Evolutionary conservation across 768 basidiomycete species (phyloP), one percentile per base, ranked within the genome.

Genomic region (Piloderma croceum): DNA sequence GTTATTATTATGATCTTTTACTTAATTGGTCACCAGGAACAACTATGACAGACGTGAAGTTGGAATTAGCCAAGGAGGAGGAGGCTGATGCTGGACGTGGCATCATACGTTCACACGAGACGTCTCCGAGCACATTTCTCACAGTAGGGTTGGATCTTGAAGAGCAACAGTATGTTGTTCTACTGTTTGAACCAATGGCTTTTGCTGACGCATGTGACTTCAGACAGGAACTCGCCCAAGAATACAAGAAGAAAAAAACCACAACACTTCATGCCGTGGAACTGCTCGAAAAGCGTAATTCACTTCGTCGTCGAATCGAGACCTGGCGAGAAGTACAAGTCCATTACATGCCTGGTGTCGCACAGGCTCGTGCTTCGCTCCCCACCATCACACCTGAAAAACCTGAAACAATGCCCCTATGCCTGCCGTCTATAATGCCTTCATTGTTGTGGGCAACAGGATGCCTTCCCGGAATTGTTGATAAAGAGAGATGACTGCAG

Each of bases 391-490:
- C 5, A 18, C 2, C 31, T 34, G 0, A n/a, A 27, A 31, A 41
- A 6, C 49, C 53, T 3, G 55, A 59, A 21, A 18, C 24, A 4
- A 43, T 43, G 12, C 34, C 17, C 6, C 41, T 59, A 2, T 41
- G 47, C 18, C 45, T 59, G 4, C 57, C 59, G 1, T 57, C 56
- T n/a, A n/a, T n/a, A 4, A 38, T 48, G 1, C 45, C 58, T 11
- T 3, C 37, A 4, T 1, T 15, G 6, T 19, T 21, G 1, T n/a
- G 34, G 17, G 20, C 34, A 4, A 15, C 21, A 2, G 9, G 9
- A 9, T 58, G 56, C 27, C 7, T 41, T 9, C 5, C 27, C 17
- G 48, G 44, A n/a, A 11, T 60, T 4, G 18, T 29, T 1, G 29
- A 42, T n/a, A 50, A 52, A 25, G 53, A 60, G 39, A 44, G 49